Conservation (phyloP, 495 filamentous ascomycete species). For the Recurvomyces mirabilis region DNA sequence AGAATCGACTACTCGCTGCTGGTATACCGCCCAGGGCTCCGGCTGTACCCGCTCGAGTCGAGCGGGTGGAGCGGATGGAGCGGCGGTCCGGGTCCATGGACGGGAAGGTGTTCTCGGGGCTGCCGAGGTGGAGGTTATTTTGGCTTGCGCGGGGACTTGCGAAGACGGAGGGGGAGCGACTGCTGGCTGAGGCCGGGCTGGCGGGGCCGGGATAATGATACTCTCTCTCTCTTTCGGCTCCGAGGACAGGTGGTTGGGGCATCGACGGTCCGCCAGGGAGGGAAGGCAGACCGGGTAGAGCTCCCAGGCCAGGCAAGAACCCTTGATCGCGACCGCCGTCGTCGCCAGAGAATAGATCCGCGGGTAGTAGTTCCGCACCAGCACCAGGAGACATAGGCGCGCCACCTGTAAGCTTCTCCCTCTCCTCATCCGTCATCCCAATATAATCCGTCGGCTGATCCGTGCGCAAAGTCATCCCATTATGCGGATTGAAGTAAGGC, state of each 20-base stretch:
- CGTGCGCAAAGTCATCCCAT: slow-evolving; percentile 26
- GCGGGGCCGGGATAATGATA: slow-evolving; percentile 13
- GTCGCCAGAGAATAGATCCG: slow-evolving; percentile 32
- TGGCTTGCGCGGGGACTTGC: slow-evolving; percentile 31
- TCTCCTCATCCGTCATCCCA: slow-evolving; percentile 27
- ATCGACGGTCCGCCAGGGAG: too few species aligned
- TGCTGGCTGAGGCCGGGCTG: slow-evolving; percentile 27
- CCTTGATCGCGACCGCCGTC: slow-evolving; percentile 2
- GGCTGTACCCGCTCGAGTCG: slow-evolving; percentile 21
- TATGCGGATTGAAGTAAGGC: slow-evolving; percentile 31
- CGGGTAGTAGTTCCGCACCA: slow-evolving; percentile 29
- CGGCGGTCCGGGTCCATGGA: slow-evolving; percentile 27
- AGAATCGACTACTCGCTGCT: slow-evolving; percentile 24
- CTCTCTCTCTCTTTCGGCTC: too few species aligned
- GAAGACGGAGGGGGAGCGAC: slow-evolving; percentile 29
- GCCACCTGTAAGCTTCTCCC: slow-evolving; percentile 29
- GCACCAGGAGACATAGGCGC: slow-evolving; percentile 32
- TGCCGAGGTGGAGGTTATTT: slow-evolving; percentile 24
- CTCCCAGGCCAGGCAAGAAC: slow-evolving; percentile 16
- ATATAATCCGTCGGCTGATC: background rate
- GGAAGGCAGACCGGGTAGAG: slow-evolving; percentile 17
- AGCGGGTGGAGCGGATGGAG: slow-evolving; percentile 31
- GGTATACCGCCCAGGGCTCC: slow-evolving; percentile 3
- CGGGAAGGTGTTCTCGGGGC: slow-evolving; percentile 14
- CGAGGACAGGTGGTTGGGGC: too few species aligned